These are phyloP conservation scores for Asterophora parasitica DNA, from an alignment of 768 basidiomycete species.

Conservation along the genomic window DNA sequence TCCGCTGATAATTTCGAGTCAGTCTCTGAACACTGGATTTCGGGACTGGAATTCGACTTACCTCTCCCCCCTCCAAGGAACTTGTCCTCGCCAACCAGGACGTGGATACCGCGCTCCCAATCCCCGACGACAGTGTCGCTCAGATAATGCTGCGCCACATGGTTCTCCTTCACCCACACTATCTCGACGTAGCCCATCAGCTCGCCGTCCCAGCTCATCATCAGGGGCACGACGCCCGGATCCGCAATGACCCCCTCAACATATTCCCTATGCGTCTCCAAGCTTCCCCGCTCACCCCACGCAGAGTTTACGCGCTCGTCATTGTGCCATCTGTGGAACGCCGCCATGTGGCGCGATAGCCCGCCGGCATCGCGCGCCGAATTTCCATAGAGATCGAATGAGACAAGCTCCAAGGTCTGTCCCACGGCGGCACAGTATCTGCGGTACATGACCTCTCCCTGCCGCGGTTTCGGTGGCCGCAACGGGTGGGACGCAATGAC, in stretches of 20 bases:
- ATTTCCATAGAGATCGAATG: slow-evolving; percentile 28
- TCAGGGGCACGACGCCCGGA: slow-evolving; percentile 33
- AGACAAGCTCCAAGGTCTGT: slow-evolving; percentile 27
- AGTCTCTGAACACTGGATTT: background rate
- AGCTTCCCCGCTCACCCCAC: slow-evolving; percentile 42
- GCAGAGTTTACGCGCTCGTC: slow-evolving; percentile 38
- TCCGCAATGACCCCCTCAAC: slow-evolving; percentile 30
- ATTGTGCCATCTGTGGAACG: slow-evolving; percentile 49
- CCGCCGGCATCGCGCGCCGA: slow-evolving; percentile 15
- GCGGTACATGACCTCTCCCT: slow-evolving; percentile 38
- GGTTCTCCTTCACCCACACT: slow-evolving; percentile 42
- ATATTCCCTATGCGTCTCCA: slow-evolving; percentile 39
- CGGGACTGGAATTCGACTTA: slow-evolving; percentile 20
- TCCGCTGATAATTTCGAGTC: slow-evolving; percentile 20
- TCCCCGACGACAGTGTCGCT: slow-evolving; percentile 17
- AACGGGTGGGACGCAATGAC: slow-evolving; percentile 46
- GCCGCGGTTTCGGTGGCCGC: slow-evolving; percentile 41
- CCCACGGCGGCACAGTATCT: slow-evolving; percentile 29
- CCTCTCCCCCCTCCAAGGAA: slow-evolving; percentile 39
- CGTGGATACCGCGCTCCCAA: slow-evolving; percentile 36
- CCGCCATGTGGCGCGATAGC: slow-evolving; percentile 32
- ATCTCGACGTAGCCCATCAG: slow-evolving; percentile 41
- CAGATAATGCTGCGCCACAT: slow-evolving; percentile 27
- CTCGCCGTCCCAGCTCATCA: slow-evolving; percentile 46
- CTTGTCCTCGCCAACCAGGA: slow-evolving; percentile 42